phyloP scores from a whole-genome alignment of 2,329 filamentous ascomycete genomes.

The Aspergillus thermomutatus region DNA sequence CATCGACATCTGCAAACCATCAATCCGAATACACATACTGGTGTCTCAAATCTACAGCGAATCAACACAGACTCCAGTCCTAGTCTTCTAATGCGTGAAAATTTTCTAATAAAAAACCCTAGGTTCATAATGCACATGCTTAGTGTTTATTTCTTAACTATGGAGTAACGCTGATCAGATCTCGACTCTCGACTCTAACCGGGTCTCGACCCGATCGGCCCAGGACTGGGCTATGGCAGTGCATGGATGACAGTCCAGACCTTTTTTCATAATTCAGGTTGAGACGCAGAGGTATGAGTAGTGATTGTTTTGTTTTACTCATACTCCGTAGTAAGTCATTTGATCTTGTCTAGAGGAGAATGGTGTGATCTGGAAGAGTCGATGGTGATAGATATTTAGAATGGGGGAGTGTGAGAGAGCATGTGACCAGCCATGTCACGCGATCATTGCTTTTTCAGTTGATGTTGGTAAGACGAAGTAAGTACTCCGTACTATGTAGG shows the following conservation, averaged over 20 bases:
- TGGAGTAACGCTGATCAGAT: background rate
- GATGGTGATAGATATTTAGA: too few species aligned
- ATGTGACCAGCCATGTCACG: background rate
- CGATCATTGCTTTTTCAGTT: too few species aligned
- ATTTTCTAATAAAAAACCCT: background rate
- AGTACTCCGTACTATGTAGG: too few species aligned
- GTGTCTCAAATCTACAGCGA: background rate
- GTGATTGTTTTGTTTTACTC: background rate
- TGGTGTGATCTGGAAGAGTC: background rate
- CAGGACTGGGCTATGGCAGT: background rate
- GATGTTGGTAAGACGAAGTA: too few species aligned
- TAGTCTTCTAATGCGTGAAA: too few species aligned
- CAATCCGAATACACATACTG: background rate
- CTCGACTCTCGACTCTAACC: background rate
- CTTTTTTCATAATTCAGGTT: too few species aligned
- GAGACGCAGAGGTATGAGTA: too few species aligned
- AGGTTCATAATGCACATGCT: background rate
- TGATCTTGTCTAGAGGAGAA: background rate
- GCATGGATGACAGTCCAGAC: background rate
- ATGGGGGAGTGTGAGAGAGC: background rate
- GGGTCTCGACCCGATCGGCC: background rate
- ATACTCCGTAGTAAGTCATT: background rate
- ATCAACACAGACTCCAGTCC: background rate
- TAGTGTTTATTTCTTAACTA: too few species aligned
- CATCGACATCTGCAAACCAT: background rate